Evolutionary conservation across 257 asterid genomes (phyloP).

Genomic region (Solanum medicagineum): DNA sequence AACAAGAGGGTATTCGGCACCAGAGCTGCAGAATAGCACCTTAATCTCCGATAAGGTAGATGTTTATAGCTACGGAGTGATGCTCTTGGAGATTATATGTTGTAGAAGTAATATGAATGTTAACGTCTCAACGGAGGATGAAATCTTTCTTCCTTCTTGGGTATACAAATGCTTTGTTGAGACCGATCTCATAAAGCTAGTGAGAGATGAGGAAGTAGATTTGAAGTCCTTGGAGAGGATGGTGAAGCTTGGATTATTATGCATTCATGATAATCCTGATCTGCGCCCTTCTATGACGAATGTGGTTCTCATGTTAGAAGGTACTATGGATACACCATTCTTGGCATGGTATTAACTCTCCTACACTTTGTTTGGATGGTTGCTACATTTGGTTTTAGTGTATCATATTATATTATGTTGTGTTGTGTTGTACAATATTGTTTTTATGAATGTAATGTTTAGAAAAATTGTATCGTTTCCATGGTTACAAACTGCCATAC

Average conservation of each 20-base stretch:
- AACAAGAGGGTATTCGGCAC: constrained; percentile 13
- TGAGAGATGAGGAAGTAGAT: constrained; percentile 12
- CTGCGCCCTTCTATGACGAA: constrained; percentile 12
- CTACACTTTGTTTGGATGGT: background rate
- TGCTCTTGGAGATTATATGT: constrained; percentile 13
- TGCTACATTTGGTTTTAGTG: background rate
- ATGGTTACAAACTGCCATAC: background rate
- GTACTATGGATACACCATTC: constrained; percentile 9
- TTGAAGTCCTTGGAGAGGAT: constrained; percentile 3
- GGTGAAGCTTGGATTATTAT: constrained; percentile 14
- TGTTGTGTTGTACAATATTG: background rate
- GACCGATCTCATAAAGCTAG: background rate
- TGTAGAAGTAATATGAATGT: constrained; percentile 5
- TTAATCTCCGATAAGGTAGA: constrained; percentile 10
- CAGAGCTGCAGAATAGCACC: constrained; percentile 6
- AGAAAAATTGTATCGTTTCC: background rate
- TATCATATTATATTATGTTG: background rate
- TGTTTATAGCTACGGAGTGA: constrained; percentile 13
- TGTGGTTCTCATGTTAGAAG: constrained; percentile 18
- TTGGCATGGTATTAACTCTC: background rate
- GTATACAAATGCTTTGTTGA: constrained; percentile 2
- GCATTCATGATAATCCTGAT: constrained; percentile 14
- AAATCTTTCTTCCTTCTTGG: constrained; percentile 3
- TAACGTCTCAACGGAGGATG: constrained; percentile 1
- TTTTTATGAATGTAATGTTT: background rate